Evolutionary conservation across 345 rosid species (phyloP), one percentile per base, ranked within the genome.

Genomic region (Gossypium rotundifolium): DNA sequence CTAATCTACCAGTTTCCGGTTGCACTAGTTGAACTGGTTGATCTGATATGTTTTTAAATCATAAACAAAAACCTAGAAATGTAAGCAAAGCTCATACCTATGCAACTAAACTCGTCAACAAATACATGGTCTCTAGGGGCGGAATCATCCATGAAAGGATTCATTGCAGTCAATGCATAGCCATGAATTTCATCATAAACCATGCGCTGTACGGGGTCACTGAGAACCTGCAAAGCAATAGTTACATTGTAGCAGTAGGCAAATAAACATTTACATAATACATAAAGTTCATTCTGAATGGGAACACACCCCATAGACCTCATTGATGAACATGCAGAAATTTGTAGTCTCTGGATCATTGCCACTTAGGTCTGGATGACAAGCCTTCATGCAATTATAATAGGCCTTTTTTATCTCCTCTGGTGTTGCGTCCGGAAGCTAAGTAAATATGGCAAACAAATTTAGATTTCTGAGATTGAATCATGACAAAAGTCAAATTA

Each of bases 171-270:
- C 76, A 89, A 77, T 13, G 98, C 78, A 79, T 91, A 92, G 11
- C 99, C 99, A 74, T 95, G 98, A 71, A 95, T 95, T 80, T 95
- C 99, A 83, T 95, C 99, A 65, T 95, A 95, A 57, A 92, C 87
- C 94, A 92, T 92, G 40, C 98, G 92, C 78, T 95, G 98, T 63
- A 91, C 84, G 8, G 99, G 97, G 68, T 95, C 98, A 83, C 99
- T 92, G 7, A 95, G 97, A 84, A 95, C 88, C 97, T 94, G 85
- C 83, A 83, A 61, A 53, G 77, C 77, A 83, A 79, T 22, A 6
- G 13, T 71, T 60, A 11, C 52, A 59, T 59, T 58, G 67, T 27
- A 60, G 65, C 73, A 27, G 69, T 22, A 29, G 13, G 49, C 42
- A 69, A 18, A 9, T 51, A 23, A 74, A 33, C 7, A 42, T 73